These are phyloP conservation scores for Candida khao-thaluensis DNA, from an alignment of 805 yeast genomes.

Conservation along the genomic window DNA sequence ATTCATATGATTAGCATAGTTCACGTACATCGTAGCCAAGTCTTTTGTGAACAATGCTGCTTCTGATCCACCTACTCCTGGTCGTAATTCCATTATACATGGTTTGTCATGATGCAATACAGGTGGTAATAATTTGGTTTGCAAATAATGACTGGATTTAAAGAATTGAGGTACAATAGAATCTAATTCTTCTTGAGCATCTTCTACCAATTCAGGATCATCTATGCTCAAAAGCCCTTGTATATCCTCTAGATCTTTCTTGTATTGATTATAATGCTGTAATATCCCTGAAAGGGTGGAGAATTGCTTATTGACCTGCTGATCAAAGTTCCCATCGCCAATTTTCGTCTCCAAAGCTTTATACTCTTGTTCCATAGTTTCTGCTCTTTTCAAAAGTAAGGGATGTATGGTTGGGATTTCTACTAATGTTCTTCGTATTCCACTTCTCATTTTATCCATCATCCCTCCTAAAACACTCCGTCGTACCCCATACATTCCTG, in stretches of 20 bases:
- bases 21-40: slow-evolving; percentile 75
- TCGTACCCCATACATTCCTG: neutral
- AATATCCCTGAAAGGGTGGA: slow-evolving; percentile 31
- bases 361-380: slow-evolving; percentile 29
- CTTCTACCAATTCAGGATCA: slow-evolving; percentile 46
- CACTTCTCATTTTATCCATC: too few species aligned
- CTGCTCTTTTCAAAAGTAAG: slow-evolving; percentile 36
- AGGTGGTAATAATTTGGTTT: slow-evolving; percentile 66
- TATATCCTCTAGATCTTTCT: slow-evolving; percentile 24
- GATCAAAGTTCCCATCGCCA: slow-evolving; percentile 32
- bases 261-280: slow-evolving; percentile 31
- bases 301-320: slow-evolving; percentile 31
- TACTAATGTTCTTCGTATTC: neutral
- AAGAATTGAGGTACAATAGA: slow-evolving; percentile 45
- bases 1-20: slow-evolving; percentile 58
- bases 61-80: slow-evolving; percentile 96
- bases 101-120: slow-evolving; percentile 74
- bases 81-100: slow-evolving; percentile 80
- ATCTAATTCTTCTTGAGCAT: slow-evolving; percentile 62
- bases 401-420: slow-evolving; percentile 36
- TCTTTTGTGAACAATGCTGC: slow-evolving; percentile 86
- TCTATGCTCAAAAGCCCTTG: slow-evolving; percentile 28
- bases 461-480: too few species aligned
- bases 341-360: slow-evolving; percentile 26
- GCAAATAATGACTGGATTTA: slow-evolving; percentile 44